phyloP scores from a whole-genome alignment of 768 basidiomycete species.

The Lactarius psammicola region DNA sequence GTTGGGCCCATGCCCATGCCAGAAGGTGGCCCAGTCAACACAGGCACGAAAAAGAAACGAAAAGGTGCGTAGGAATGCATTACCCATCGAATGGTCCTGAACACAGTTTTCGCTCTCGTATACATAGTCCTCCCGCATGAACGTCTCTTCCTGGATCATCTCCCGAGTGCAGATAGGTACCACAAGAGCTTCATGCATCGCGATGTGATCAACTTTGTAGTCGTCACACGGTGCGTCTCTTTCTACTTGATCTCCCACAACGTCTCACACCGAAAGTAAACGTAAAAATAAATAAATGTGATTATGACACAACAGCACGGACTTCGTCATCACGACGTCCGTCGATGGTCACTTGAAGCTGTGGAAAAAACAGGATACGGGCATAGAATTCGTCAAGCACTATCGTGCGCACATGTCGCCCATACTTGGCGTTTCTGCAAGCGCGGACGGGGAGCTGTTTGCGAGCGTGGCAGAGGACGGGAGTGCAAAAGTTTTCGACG shows the following conservation, averaged over 20 bases:
- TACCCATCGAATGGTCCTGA: background rate
- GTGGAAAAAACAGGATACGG: conserved; percentile 98
- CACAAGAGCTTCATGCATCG: conserved; percentile 98
- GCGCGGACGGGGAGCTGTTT: conserved; percentile 88
- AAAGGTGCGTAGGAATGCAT: conserved; percentile 55
- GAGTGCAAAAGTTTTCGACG: conserved; percentile 93
- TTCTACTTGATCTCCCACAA: background rate
- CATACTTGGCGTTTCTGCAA: conserved; percentile 77
- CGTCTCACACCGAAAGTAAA: background rate
- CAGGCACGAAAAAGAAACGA: conserved; percentile 67
- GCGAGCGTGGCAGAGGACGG: conserved; percentile 92
- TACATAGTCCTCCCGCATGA: conserved; percentile 86
- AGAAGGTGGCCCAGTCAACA: conserved; percentile 41
- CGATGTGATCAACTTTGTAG: conserved; percentile 81
- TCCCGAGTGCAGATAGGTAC: conserved; percentile 94
- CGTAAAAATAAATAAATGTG: no score
- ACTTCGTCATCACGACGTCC: conserved; percentile 92
- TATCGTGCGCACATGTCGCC: conserved; percentile 89
- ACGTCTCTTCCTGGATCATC: conserved; percentile 84
- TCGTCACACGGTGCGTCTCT: conserved; percentile 74
- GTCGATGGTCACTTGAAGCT: conserved; percentile 93
- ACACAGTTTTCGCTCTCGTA: background rate
- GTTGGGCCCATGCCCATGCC: conserved; percentile 89
- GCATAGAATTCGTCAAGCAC: conserved; percentile 98
- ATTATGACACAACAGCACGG: conserved; percentile 57